Conservation (phyloP, 176 grass and related monocot species). For the Tuctoria greenei region DNA sequence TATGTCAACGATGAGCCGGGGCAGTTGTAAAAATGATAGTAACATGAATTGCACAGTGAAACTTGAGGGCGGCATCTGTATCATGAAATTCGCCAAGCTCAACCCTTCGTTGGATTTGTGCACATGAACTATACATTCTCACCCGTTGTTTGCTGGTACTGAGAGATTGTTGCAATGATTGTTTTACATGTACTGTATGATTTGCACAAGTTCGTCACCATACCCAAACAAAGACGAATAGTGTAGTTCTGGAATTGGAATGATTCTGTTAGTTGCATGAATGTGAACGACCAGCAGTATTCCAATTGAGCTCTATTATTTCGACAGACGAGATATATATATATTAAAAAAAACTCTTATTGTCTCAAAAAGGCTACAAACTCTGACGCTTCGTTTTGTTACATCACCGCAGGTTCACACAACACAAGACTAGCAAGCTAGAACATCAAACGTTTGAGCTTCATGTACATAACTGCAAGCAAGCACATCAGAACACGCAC, state of each 20-base stretch:
- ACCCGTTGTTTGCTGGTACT: slow-evolving; percentile 1
- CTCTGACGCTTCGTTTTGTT: background rate
- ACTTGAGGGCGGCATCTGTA: slow-evolving; percentile 18
- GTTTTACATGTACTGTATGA: background rate
- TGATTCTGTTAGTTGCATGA: background rate
- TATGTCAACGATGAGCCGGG: slow-evolving; percentile 5
- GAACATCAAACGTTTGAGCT: background rate
- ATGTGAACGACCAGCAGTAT: too few relatives aligned
- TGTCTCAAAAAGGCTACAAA: background rate
- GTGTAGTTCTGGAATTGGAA: background rate
- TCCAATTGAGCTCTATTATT: too few relatives aligned
- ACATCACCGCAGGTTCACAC: background rate
- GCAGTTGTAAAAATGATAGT: slow-evolving; percentile 26
- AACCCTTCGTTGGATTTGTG: background rate
- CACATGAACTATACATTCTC: background rate
- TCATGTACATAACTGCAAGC: background rate
- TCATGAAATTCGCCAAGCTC: slow-evolving; percentile 6
- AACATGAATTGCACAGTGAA: background rate
- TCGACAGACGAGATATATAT: too few relatives aligned
- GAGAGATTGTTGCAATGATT: background rate
- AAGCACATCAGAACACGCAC: too few relatives aligned
- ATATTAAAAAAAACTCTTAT: background rate
- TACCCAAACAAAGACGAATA: background rate
- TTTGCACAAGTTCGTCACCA: background rate
- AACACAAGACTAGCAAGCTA: background rate